A percentile compares a stretch with the other conserved stretches of the same genome.
These are phyloP conservation scores for Aspergillus neoniger DNA, from an alignment of 2,329 filamentous ascomycete species.

Conservation along the genomic window DNA sequence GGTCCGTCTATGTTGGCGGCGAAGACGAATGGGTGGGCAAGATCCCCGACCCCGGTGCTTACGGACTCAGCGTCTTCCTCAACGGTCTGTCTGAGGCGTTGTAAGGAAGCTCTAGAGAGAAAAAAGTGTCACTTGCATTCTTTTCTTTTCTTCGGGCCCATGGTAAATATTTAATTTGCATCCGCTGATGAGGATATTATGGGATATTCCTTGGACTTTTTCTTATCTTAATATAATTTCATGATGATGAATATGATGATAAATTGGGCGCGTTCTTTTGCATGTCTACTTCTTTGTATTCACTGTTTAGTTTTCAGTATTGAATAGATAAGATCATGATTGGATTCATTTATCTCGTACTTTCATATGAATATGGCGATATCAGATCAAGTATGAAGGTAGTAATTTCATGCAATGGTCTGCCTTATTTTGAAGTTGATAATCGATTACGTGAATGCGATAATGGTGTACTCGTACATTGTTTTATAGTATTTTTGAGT, in stretches of 20 bases:
- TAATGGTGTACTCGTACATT: background rate
- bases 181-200: conserved; percentile 2
- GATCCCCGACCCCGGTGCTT: conserved; percentile 72
- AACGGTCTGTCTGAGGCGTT: conserved; percentile 66
- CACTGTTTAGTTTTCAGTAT: background rate
- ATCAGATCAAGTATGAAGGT: no score
- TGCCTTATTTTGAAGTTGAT: no score
- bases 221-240: conserved; percentile 1
- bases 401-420: no score
- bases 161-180: conserved; percentile 31
- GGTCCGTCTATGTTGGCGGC: conserved; percentile 79
- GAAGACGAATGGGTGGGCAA: conserved; percentile 65
- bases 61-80: conserved; percentile 84
- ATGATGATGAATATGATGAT: conserved; percentile 12
- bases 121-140: conserved; percentile 8
- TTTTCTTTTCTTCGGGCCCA: background rate
- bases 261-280: conserved; percentile 4
- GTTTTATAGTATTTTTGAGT: background rate
- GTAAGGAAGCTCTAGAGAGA: conserved; percentile 21
- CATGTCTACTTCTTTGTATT: background rate
- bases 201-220: background rate
- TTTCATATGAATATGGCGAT: no score
- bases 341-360: no score
- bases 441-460: no score
- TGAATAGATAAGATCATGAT: no score